Base-by-base conservation (phyloP, 805 yeast species). In the Suhomyces emberorum region DNA sequence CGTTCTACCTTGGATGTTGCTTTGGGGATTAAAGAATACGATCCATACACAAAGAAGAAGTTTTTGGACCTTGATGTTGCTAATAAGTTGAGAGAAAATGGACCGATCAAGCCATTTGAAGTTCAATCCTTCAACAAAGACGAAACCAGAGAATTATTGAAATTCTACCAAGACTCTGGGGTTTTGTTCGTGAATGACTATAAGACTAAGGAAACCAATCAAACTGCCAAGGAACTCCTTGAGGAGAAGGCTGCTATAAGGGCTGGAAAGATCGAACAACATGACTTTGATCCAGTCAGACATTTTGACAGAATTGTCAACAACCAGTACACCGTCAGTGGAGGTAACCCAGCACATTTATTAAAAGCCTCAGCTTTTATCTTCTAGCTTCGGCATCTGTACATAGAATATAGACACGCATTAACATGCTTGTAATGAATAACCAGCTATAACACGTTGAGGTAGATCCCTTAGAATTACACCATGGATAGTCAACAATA, bases 11-110 rank as follows among this genome's bases (percentile, higher is more conserved):
- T 84, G 38, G 63, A 73, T 7, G 78, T 77, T 3, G 86, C 81
- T 0, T 59, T 84, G 24, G 79, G 79, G 2, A 61, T 72, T 34
- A 59, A 62, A 21, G 54, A 63, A 35, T 73, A 74, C 26, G 77
- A 79, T 49, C 77, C 81, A 7, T 88, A 85, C 57, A 63, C 75
- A 26, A 69, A 64, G 28, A 42, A 55, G 21, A 48, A 58, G 11
- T 59, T 70, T 25, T 83, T 75, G 50, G 88, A 85, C 49, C 60
- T 65, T n/a, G 59, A 56, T 3, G 59, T 83, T 20, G 79, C 83
- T 1, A 57, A 66, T n/a, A 54, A 61, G 18, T 60, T 87, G 44
- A 33, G 51, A n/a, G 31, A 42, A 3, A 58, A 61, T 37, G 67
- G 63, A 4, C 66, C 70, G 3, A 51, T 68, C 18, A 44, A 46